Evolutionary conservation across 768 basidiomycete species (phyloP).

Genomic region (Amanita inopinata): DNA sequence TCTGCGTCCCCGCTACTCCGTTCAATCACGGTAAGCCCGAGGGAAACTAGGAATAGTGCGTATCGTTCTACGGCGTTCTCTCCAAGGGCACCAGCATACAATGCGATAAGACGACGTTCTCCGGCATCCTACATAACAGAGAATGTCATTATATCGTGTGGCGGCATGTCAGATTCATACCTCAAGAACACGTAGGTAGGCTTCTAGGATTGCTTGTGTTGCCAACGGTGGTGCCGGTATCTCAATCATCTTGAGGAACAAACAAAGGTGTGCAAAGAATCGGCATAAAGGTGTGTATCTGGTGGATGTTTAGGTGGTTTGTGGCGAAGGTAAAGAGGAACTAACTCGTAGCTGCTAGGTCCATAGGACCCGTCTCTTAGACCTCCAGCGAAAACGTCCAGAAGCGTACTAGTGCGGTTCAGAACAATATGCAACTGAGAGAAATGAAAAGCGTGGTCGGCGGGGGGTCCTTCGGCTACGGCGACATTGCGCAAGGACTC

Average conservation of each 20-base stretch:
- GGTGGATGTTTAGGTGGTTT: neutral
- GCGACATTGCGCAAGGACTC: constrained; percentile 47
- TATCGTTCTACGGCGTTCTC: constrained; percentile 90
- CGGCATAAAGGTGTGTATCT: constrained; percentile 69
- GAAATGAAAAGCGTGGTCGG: constrained; percentile 72
- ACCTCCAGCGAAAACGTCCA: constrained; percentile 59
- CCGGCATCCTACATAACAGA: constrained; percentile 46
- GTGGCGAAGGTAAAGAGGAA: constrained; percentile 5
- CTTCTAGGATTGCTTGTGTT: constrained; percentile 75
- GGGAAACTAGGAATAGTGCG: constrained; percentile 77
- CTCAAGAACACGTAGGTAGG: constrained; percentile 84
- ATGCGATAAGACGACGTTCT: constrained; percentile 78
- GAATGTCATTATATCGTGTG: neutral
- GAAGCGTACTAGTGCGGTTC: constrained; percentile 52
- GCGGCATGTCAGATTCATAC: constrained; percentile 24
- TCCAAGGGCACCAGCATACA: constrained; percentile 87
- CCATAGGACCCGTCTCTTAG: constrained; percentile 42
- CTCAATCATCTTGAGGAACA: constrained; percentile 80
- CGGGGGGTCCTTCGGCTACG: constrained; percentile 59
- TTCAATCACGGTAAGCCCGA: constrained; percentile 41
- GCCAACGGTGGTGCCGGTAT: constrained; percentile 62
- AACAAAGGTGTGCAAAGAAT: constrained; percentile 90
- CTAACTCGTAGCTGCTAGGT: constrained; percentile 46
- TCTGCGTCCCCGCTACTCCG: neutral
- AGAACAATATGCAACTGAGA: constrained; percentile 76